Base-by-base conservation (phyloP, 768 basidiomycete genomes). In the Suillus sp. region DNA sequence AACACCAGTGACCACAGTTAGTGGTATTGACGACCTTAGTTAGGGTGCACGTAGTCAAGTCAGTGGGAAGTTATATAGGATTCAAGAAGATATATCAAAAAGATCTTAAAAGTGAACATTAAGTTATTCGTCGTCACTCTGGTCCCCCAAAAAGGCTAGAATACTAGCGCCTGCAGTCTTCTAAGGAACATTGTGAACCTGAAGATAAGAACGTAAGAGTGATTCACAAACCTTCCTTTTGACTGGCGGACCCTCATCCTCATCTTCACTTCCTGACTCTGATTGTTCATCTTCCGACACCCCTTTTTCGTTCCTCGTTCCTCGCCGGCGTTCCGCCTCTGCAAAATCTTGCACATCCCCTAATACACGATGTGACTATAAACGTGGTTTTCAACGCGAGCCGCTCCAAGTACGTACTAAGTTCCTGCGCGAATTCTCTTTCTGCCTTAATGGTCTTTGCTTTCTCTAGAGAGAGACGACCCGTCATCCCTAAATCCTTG, bases 311-410 rank as follows among this genome's bases (percentile, higher is more conserved):
- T 57, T 53, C 57, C 56, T 48, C 66, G 70, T 67, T 63, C 72
- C 67, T 65, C 61, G 66, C 63, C 77, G 74, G 53, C 77, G 79
- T 18, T 70, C 71, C 18, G 83, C 79, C 67, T 83, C 78, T 63
- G 86, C 89, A 63, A 93, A 94, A 57, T 83, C 80, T 65, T 86
- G 78, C 22, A 94, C 91, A 65, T 93, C 92, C 82, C 87, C 92
- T 93, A 72, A 55, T 16, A 58, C 37, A 42, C 18, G 54, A 59
- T 6, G 16, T 40, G 10, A 45, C 35, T 27, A 16, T 45, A 27
- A 40, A 30, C 14, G 37, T 7, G 58, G 34, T 60, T 42, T 6
- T 8, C 60, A 32, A 48, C 6, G 43, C 22, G 3, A 22, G 27
- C 53, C 32, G 53, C 32, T 48, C 16, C 54, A 62, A 35, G 27